Conservation (phyloP, 2,329 filamentous ascomycete genomes). For the Clarireedia sp. region DNA sequence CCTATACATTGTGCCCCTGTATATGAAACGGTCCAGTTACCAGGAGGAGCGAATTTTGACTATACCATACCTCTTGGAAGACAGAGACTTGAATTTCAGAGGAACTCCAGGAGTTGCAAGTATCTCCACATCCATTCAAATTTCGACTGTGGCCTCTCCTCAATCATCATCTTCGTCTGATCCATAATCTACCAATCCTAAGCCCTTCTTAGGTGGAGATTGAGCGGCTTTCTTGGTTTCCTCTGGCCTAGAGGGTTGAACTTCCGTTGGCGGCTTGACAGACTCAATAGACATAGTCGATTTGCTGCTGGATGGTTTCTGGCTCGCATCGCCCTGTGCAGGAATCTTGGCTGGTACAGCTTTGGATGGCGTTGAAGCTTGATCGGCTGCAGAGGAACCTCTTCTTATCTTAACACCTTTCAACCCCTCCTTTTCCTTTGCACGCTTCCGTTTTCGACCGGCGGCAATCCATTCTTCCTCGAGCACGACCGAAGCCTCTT, state of each 20-base stretch:
- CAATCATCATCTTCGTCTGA: slow-evolving; percentile 42
- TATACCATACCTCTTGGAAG: background rate
- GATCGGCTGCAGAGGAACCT: slow-evolving; percentile 19
- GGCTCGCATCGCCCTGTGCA: background rate
- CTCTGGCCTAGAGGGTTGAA: background rate
- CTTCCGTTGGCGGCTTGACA: background rate
- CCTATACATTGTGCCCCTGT: too few species aligned
- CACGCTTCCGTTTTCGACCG: slow-evolving; percentile 33
- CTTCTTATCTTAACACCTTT: slow-evolving; percentile 28
- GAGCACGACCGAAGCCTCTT: slow-evolving; percentile 15
- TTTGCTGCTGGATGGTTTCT: background rate
- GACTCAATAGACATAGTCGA: background rate
- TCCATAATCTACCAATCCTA: slow-evolving; percentile 47
- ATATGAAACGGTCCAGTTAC: too few species aligned
- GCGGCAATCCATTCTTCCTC: slow-evolving; percentile 32
- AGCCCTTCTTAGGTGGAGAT: slow-evolving; percentile 20
- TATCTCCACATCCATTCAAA: too few species aligned
- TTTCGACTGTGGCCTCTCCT: background rate
- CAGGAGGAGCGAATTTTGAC: background rate
- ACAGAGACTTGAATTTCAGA: too few species aligned
- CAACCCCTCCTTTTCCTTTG: slow-evolving; percentile 32
- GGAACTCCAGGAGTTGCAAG: too few species aligned
- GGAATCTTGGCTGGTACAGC: slow-evolving; percentile 1
- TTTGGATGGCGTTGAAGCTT: slow-evolving; percentile 2
- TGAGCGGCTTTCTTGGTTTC: slow-evolving; percentile 9